Evolutionary conservation across 768 basidiomycete species (phyloP), one percentile per base, ranked within the genome.

Genomic region (Lactarius pseudohatsudake): DNA sequence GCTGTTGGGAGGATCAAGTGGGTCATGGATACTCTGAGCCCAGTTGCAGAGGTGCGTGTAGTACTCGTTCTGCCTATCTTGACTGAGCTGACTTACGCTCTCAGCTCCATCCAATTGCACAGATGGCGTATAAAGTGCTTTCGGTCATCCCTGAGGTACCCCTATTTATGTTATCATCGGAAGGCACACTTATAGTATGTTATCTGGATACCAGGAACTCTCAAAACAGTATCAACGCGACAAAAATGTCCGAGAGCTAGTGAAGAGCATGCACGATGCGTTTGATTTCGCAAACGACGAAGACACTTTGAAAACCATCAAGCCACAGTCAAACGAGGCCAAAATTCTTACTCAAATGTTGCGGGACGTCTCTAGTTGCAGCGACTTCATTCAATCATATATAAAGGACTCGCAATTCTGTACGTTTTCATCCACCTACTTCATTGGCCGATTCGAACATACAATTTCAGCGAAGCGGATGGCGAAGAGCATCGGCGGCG

Each of bases 221-320:
- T 26, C 26, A 15, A 53, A 53, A 15, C 50, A 53, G 50, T 53
- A 53, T 53, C 13, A 53, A 53, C 50, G 50, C 4, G 50, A 53
- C 26, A n/a, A 26, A 13, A 53, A 53, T 7, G 26, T 53, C 26
- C 50, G 15, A 3, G 4, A 4, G 4, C 50, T 53, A 26, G 2
- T 53, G 26, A 53, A 53, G 50, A 53, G 50, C 50, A 53, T 53
- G 50, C 50, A 26, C 26, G 26, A 53, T 53, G 50, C 50, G 5
- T 53, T 53, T 53, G 50, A 53, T 28, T 53, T 53, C 15, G 5
- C 50, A 15, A 13, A 22, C 50, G 22, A 26, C 26, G 22, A 28
- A 26, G 50, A 53, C 13, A 28, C 15, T 28, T 26, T 53, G 50
- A 53, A 53, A 16, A 15, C n/a, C 50, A 53, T 53, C 15, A 28